Base-by-base conservation (phyloP, 2,329 filamentous ascomycete genomes). In the Tricladium varicosporioides region DNA sequence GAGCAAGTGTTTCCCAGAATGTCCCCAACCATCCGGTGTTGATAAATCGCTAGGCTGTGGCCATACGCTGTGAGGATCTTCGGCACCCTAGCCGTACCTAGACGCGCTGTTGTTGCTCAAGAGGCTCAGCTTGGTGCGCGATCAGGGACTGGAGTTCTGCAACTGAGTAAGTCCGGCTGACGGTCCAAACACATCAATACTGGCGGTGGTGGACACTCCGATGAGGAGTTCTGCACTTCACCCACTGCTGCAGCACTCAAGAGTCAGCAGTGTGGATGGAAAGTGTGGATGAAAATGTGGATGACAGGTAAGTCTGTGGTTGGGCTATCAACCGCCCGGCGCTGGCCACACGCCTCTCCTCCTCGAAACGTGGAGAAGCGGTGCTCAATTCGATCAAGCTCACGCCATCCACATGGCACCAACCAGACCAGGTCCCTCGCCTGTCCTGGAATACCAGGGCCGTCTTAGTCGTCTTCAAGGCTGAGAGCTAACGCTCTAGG, bases 391-490 rank as follows among this genome's bases (percentile, higher is more conserved):
- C 47, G 51, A 59, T 54, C 56, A 58, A 58, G 56, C 53, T 57
- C 44, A 45, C 32, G 54, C 58, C 53, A 48, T 51, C 42, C 48
- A 53, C 32, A 51, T 58, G 32, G 53, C 50, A 50, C 16, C 42
- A 40, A 40, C 31, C 22, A 27, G 22, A 27, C 22, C 22, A 27
- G 22, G 22, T 7, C 22, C 22, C 22, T 27, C 22, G 22, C 22
- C 22, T 47, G 44, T 54, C 18, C 47, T 57, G 53, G 51, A 55
- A 49, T 56, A 51, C 53, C 51, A 57, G 51, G 58, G 56, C 50
- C 36, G 51, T 54, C 45, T 53, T 66, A 60, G 59, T 15, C 42
- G 36, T 40, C 42, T 42, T 57, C 60, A 66, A 65, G 66, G 66
- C 66, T 66, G 63, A 65, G 51, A 46, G 45, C 58, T 58, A 58